These are phyloP conservation scores for Daphne laureola DNA, from an alignment of 441 rosid species.

Conservation along the genomic window DNA sequence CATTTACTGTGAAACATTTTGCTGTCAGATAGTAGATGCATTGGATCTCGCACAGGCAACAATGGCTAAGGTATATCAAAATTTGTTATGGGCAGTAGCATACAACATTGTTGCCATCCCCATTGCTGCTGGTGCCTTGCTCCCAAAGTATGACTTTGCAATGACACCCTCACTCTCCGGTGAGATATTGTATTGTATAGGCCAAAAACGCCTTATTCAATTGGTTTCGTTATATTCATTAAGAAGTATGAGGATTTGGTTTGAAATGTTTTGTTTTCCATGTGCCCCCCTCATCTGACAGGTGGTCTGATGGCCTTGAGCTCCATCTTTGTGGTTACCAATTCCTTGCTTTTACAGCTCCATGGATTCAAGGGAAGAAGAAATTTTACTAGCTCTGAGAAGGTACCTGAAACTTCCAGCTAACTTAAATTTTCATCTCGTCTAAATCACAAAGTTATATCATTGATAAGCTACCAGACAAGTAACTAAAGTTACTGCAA, in stretches of 20 bases:
- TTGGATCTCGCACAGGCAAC: constrained; percentile 80
- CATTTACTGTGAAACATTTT: background rate
- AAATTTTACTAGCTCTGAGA: constrained; percentile 1
- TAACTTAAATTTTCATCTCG: too few species aligned
- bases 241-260: background rate
- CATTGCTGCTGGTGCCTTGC: constrained; percentile 82
- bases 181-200: constrained; percentile 12
- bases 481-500: too few species aligned
- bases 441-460: too few species aligned
- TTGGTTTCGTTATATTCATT: background rate
- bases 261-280: background rate
- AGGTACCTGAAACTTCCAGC: too few species aligned
- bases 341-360: constrained; percentile 74
- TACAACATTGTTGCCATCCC: constrained; percentile 78
- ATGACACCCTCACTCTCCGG: constrained; percentile 95
- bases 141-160: constrained; percentile 80
- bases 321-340: constrained; percentile 78
- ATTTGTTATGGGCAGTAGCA: constrained; percentile 79
- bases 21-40: constrained; percentile 37
- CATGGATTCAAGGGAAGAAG: constrained; percentile 33
- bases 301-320: constrained; percentile 94
- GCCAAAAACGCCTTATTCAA: background rate
- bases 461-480: too few species aligned
- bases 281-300: constrained; percentile 19
- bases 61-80: constrained; percentile 90